These are phyloP conservation scores for Globisporangium uncinulatum DNA, from an alignment of 352 stramenopile species.

Conservation along the genomic window DNA sequence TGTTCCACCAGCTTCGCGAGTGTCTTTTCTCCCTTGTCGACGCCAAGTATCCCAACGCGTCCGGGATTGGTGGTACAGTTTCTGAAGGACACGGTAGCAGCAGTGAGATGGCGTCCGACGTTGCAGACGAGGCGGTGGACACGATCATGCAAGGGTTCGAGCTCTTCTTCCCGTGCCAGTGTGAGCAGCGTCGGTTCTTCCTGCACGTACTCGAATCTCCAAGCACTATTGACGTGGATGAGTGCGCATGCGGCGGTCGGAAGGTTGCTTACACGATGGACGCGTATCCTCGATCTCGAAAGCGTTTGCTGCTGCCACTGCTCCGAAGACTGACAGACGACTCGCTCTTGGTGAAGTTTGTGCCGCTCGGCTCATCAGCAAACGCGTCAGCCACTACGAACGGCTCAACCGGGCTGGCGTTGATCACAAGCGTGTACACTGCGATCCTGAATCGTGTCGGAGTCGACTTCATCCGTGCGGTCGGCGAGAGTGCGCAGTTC, in stretches of 20 bases:
- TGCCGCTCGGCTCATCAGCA: conserved; percentile 16
- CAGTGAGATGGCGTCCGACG: conserved; percentile 15
- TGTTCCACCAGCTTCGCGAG: conserved; percentile 17
- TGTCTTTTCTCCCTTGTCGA: conserved; percentile 28
- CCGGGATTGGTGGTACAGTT: conserved; percentile 2
- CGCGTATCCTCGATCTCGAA: conserved; percentile 20
- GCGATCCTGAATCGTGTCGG: conserved; percentile 7
- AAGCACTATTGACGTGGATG: not conserved
- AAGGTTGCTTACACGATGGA: conserved; percentile 2
- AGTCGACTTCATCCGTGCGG: conserved; percentile 6
- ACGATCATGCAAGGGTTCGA: conserved; percentile 81
- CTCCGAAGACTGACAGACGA: conserved; percentile 70
- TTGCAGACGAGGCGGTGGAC: conserved; percentile 39
- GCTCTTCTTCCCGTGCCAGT: conserved; percentile 83
- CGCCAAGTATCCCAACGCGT: conserved; percentile 13
- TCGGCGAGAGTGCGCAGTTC: not conserved
- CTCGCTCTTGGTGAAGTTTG: conserved; percentile 31
- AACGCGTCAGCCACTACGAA: not conserved
- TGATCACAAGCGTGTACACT: conserved; percentile 8
- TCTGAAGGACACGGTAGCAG: conserved; percentile 1
- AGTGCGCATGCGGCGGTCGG: not conserved
- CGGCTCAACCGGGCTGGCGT: not conserved
- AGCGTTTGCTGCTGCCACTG: conserved; percentile 44
- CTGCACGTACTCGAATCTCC: conserved; percentile 23
- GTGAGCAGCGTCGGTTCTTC: conserved; percentile 57